Evolutionary conservation across 2,329 filamentous ascomycete genomes (phyloP), one percentile per base, ranked within the genome.

Genomic region (Gnomoniopsis smithogilvyi): DNA sequence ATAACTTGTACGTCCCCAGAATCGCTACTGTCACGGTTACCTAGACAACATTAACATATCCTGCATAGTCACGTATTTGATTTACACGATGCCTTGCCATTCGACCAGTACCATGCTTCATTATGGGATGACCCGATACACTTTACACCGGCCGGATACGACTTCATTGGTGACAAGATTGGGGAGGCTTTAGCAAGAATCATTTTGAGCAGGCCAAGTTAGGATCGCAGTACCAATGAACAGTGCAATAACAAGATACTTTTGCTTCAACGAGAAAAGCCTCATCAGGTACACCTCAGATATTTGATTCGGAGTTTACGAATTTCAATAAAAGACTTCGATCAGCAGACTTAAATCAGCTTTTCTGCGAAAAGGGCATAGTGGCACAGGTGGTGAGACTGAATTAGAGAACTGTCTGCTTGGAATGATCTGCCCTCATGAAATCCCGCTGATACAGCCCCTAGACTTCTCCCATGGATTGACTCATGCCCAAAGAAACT

Each of bases 61-160:
- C 6, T 19, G 17, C 36, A 26, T 60, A 87, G 84, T 68, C 74
- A 82, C 68, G 69, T 76, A 19, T 83, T 84, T 63, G 84, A 89
- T 65, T 76, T 89, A n/a, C 68, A 79, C 64, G 67, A 72, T 24
- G 78, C 76, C 12, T 72, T 89, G 8, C 83, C 85, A 0, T 87
- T 79, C 64, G 76, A 76, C 19, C 64, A 73, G 1, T 73, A 78
- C 50, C 73, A 75, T 21, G 64, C 71, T 0, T 72, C 72, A 62
- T 79, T 82, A 62, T 87, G 83, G 82, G 76, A 83, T 59, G 83
- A 87, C 67, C 80, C 79, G n/a, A 65, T 86, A 21, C 83, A 87
- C 69, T 73, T 86, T 3, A 79, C 77, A 3, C 69, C 72, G 0
- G 73, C 74, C 3, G 84, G 84, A n/a, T 87, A 87, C 69, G 76